A percentile compares a stretch with the other conserved stretches of the same genome.
Conservation (phyloP, 257 asterid species). For the Cordia subcordata region DNA sequence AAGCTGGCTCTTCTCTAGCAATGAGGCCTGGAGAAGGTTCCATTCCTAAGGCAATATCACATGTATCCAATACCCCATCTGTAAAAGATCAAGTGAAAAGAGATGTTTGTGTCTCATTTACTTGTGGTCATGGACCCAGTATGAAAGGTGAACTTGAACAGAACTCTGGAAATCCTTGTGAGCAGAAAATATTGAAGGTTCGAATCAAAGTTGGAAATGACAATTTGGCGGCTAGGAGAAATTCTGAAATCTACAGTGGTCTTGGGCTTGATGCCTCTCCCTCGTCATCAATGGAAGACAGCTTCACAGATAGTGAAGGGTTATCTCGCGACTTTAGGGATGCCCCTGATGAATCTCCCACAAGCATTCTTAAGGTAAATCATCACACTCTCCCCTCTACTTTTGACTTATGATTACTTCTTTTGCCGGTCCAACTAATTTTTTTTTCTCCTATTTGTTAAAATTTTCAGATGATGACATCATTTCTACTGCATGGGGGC, state of each 20-base stretch:
- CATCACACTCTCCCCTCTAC: constrained; percentile 12
- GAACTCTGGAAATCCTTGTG: constrained; percentile 40
- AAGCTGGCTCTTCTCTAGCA: constrained; percentile 51
- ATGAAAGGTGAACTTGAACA: constrained; percentile 33
- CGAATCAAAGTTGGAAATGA: constrained; percentile 88
- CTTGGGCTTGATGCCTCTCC: constrained; percentile 93
- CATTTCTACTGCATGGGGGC: constrained; percentile 39
- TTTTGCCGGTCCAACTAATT: neutral
- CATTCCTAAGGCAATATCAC: constrained; percentile 9
- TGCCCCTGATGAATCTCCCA: constrained; percentile 68
- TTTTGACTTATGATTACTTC: constrained; percentile 6
- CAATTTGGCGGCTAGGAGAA: constrained; percentile 59
- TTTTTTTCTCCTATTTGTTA: constrained; percentile 13
- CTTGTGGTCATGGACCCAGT: constrained; percentile 38
- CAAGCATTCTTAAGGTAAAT: constrained; percentile 86
- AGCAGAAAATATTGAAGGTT: constrained; percentile 70
- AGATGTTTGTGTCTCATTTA: constrained; percentile 30
- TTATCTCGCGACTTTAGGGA: constrained; percentile 34
- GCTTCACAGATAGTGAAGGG: constrained; percentile 58
- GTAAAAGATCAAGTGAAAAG: constrained; percentile 9
- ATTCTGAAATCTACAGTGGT: constrained; percentile 86
- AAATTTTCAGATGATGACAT: constrained; percentile 74
- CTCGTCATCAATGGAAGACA: constrained; percentile 76
- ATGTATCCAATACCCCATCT: constrained; percentile 12
- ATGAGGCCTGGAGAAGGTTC: constrained; percentile 40